These are phyloP conservation scores for Lichtheimia ramosa DNA, from an alignment of 371 early-diverging fungal genomes.

Conservation along the genomic window DNA sequence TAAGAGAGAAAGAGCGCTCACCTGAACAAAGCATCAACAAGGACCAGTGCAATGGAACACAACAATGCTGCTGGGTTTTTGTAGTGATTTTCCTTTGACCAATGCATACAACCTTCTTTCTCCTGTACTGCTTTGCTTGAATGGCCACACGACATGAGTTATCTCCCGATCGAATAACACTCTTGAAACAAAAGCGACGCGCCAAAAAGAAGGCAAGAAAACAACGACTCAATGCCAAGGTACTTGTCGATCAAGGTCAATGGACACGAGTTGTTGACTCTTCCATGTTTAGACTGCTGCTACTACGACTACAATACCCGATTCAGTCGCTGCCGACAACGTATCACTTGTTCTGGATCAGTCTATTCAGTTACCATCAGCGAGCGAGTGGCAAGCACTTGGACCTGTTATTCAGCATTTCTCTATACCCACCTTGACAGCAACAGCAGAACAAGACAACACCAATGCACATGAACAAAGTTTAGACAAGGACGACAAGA, in stretches of 20 bases:
- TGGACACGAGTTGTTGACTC: too few relatives aligned
- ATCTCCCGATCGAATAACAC: neutral
- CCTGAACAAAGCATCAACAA: too few relatives aligned
- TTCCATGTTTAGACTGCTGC: neutral
- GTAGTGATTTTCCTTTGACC: too few relatives aligned
- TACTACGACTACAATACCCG: neutral
- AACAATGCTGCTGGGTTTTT: too few relatives aligned
- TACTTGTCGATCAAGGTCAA: neutral
- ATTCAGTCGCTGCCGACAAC: neutral
- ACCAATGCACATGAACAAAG: neutral
- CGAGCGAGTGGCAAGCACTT: constrained; percentile 1
- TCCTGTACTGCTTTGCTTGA: neutral
- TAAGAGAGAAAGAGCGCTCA: too few relatives aligned
- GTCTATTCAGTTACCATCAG: neutral
- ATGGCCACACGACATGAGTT: neutral
- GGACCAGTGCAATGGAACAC: too few relatives aligned
- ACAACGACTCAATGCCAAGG: neutral
- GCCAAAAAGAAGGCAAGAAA: constrained; percentile 10
- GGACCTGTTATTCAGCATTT: constrained; percentile 9
- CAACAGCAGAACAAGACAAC: neutral
- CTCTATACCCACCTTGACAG: neutral
- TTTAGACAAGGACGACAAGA: neutral
- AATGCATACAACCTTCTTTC: neutral
- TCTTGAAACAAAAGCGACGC: constrained; percentile 9
- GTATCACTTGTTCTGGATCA: neutral